A percentile compares a stretch with the other conserved stretches of the same genome.
These are phyloP conservation scores for Coemansia reversa DNA, from an alignment of 192 early-diverging fungal species.

Conservation along the genomic window DNA sequence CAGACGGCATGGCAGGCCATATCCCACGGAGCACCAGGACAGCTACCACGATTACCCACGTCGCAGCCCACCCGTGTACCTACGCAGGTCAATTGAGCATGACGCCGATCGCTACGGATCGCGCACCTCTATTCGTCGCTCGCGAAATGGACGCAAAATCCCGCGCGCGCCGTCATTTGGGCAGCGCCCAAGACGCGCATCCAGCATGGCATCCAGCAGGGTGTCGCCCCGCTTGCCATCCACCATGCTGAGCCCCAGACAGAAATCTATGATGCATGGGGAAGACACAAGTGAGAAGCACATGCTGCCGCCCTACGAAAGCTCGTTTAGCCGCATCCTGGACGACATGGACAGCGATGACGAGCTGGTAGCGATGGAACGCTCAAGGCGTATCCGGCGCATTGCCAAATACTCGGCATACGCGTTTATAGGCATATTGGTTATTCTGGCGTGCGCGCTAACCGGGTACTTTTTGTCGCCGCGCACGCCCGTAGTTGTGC, in stretches of 20 bases:
- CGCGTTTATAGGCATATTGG: constrained; percentile 9
- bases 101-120: constrained; percentile 8
- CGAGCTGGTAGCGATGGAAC: constrained; percentile 47
- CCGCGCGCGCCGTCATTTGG: constrained; percentile 30
- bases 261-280: neutral
- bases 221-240: constrained; percentile 19
- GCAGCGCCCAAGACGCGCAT: constrained; percentile 11
- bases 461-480: constrained; percentile 40
- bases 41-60: constrained; percentile 35
- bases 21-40: constrained; percentile 14
- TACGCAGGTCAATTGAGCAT: constrained; percentile 9
- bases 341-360: constrained; percentile 25
- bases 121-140: constrained; percentile 13
- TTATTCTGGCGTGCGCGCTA: constrained; percentile 27
- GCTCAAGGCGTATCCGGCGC: constrained; percentile 24
- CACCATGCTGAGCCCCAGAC: constrained; percentile 8
- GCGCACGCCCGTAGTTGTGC: constrained; percentile 29
- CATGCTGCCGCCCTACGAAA: constrained; percentile 29
- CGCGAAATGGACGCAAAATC: constrained; percentile 13
- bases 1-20: constrained; percentile 17
- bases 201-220: constrained; percentile 15
- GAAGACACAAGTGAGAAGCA: constrained; percentile 26
- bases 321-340: constrained; percentile 8
- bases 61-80: constrained; percentile 17
- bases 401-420: constrained; percentile 28